Percentiles rank a stretch among this genome's conserved stretches.
Evolutionary conservation across 2,329 filamentous ascomycete species (phyloP).

Genomic region (Chaetomium sp.): DNA sequence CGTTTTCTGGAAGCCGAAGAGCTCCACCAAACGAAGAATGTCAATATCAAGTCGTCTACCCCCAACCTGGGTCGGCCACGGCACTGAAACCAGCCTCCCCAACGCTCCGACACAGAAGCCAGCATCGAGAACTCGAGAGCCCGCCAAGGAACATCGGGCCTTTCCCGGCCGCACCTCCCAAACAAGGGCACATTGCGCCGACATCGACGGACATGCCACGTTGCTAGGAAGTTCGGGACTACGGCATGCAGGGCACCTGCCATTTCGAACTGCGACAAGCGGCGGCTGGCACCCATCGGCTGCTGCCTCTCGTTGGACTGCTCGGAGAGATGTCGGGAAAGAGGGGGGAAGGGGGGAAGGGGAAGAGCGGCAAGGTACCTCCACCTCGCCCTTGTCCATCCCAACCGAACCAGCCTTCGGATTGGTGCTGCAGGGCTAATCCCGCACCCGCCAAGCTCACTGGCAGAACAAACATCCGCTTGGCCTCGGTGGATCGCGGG

Average conservation of each 20-base stretch:
- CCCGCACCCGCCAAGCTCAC: conserved; percentile 13
- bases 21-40: conserved; percentile 28
- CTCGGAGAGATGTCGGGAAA: conserved; percentile 23
- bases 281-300: conserved; percentile 27
- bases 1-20: conserved; percentile 34
- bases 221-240: conserved; percentile 25
- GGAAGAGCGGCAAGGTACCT: conserved; percentile 5
- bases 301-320: conserved; percentile 9
- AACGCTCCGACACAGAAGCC: not conserved
- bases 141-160: conserved; percentile 19
- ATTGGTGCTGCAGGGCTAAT: not conserved
- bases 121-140: not conserved
- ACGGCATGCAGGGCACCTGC: conserved; percentile 27
- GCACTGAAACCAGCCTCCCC: not conserved
- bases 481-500: conserved; percentile 14
- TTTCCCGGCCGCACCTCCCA: conserved; percentile 9
- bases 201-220: conserved; percentile 25
- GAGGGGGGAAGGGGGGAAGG: not conserved
- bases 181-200: conserved; percentile 14
- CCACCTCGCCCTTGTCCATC: conserved; percentile 12
- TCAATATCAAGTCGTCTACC: conserved; percentile 22
- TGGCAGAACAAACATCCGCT: conserved; percentile 9
- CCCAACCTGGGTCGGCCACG: conserved; percentile 13
- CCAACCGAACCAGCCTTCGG: conserved; percentile 16
- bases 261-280: conserved; percentile 26